Evolutionary conservation across 345 rosid species (phyloP).

Genomic region (Diplotaxis tenuifolia): DNA sequence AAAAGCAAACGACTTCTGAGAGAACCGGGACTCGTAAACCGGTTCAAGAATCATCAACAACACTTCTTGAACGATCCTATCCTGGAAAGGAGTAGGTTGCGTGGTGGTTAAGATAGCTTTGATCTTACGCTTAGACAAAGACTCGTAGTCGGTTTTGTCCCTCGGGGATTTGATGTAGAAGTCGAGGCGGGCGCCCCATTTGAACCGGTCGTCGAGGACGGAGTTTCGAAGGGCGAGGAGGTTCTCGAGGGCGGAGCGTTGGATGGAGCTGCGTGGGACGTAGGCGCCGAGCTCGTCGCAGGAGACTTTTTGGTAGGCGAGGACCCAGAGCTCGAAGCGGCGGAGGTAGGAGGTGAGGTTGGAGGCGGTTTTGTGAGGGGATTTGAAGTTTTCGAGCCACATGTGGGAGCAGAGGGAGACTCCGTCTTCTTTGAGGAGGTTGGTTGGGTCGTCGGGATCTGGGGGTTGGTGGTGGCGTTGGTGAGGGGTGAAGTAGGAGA

Average conservation of each 20-base stretch:
- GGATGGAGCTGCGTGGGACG: conserved; percentile 78
- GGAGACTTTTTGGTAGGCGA: conserved; percentile 89
- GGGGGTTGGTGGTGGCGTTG: conserved; percentile 60
- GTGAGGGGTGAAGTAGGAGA: conserved; percentile 54
- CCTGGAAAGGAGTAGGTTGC: conserved; percentile 86
- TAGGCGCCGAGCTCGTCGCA: conserved; percentile 86
- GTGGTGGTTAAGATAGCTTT: conserved; percentile 84
- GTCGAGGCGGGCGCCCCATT: conserved; percentile 92
- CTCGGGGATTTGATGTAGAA: conserved; percentile 83
- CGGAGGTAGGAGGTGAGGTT: conserved; percentile 69
- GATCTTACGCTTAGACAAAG: conserved; percentile 91
- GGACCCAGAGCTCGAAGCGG: conserved; percentile 87
- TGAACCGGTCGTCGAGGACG: conserved; percentile 88
- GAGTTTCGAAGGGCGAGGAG: conserved; percentile 79
- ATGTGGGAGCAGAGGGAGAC: conserved; percentile 90
- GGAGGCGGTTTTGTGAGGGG: conserved; percentile 50
- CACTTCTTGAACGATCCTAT: conserved; percentile 92
- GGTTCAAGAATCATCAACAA: conserved; percentile 87
- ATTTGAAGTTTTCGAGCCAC: conserved; percentile 75
- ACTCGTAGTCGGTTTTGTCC: conserved; percentile 81
- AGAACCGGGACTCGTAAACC: conserved; percentile 76
- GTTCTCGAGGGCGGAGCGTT: conserved; percentile 77
- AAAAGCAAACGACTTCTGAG: conserved; percentile 82
- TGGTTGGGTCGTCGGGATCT: conserved; percentile 79
- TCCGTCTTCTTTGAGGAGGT: conserved; percentile 87